These are phyloP conservation scores for Trametes versicolor DNA, from an alignment of 1,284 basidiomycete species.

Conservation along the genomic window DNA sequence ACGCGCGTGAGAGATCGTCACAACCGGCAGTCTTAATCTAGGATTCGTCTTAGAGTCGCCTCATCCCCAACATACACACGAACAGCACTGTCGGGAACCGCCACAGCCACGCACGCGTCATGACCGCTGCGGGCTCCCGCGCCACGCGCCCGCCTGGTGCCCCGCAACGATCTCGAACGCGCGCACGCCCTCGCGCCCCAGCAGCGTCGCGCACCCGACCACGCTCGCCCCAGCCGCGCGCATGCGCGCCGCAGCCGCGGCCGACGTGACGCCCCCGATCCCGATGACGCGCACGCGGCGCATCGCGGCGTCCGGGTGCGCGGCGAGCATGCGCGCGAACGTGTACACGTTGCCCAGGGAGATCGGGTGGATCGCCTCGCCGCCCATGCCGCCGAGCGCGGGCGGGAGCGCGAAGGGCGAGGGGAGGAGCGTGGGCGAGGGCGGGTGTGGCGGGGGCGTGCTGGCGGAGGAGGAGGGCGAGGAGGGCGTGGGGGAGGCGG, in stretches of 20 bases:
- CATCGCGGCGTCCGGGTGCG: slow-evolving; percentile 53
- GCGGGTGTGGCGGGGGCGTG: slow-evolving; percentile 18
- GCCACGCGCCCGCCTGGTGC: slow-evolving; percentile 5
- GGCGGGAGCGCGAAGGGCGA: slow-evolving; percentile 65
- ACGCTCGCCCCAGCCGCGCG: slow-evolving; percentile 71
- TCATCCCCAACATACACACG: not conserved
- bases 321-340: slow-evolving; percentile 61
- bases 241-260: slow-evolving; percentile 71
- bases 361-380: slow-evolving; percentile 77
- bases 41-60: too few species aligned
- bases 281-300: slow-evolving; percentile 70
- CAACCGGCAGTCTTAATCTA: too few species aligned
- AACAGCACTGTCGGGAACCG: not conserved
- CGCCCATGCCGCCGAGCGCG: slow-evolving; percentile 75
- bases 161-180: slow-evolving; percentile 60
- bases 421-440: slow-evolving; percentile 19
- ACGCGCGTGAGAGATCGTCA: not conserved
- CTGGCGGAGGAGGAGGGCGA: slow-evolving; percentile 24
- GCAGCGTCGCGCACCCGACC: slow-evolving; percentile 78
- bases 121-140: not conserved
- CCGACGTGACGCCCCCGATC: slow-evolving; percentile 78
- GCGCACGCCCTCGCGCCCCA: slow-evolving; percentile 71
- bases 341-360: slow-evolving; percentile 78
- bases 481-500: slow-evolving; percentile 17
- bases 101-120: not conserved